Conservation (phyloP, 768 basidiomycete species). For the Tulasnella sp. region DNA sequence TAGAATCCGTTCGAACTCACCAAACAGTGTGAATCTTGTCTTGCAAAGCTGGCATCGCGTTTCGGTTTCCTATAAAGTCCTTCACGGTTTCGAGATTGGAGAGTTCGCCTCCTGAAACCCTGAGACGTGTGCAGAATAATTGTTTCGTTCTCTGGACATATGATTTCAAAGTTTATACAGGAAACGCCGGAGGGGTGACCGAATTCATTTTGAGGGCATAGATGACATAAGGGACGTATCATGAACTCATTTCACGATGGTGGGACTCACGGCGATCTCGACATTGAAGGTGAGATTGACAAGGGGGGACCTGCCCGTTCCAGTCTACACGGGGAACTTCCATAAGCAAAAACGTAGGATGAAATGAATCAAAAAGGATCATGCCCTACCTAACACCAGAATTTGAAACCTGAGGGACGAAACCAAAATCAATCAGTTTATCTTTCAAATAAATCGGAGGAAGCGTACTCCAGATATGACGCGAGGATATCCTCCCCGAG, state of each 20-base stretch:
- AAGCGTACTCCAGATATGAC: neutral
- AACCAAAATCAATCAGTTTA: too few relatives aligned
- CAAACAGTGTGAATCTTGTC: constrained; percentile 26
- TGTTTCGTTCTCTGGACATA: constrained; percentile 20
- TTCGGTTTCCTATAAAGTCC: constrained; percentile 22
- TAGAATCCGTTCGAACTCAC: constrained; percentile 15
- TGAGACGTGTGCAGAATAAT: constrained; percentile 27
- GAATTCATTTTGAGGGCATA: constrained; percentile 9
- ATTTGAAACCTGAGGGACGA: constrained; percentile 22
- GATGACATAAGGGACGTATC: neutral
- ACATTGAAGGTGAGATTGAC: constrained; percentile 25
- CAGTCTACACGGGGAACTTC: constrained; percentile 11
- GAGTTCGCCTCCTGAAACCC: constrained; percentile 26
- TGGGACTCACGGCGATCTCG: constrained; percentile 15
- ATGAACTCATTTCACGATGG: neutral
- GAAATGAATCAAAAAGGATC: too few relatives aligned
- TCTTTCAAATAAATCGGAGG: too few relatives aligned
- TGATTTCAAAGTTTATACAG: constrained; percentile 23
- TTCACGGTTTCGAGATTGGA: constrained; percentile 21
- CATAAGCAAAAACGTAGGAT: neutral
- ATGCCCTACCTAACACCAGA: constrained; percentile 26
- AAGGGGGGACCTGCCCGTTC: constrained; percentile 28
- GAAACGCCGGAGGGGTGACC: constrained; percentile 21
- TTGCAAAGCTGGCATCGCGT: constrained; percentile 10
- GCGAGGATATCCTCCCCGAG: neutral